These are phyloP conservation scores for Arabis alpina DNA, from an alignment of 345 rosid species.

Conservation along the genomic window DNA sequence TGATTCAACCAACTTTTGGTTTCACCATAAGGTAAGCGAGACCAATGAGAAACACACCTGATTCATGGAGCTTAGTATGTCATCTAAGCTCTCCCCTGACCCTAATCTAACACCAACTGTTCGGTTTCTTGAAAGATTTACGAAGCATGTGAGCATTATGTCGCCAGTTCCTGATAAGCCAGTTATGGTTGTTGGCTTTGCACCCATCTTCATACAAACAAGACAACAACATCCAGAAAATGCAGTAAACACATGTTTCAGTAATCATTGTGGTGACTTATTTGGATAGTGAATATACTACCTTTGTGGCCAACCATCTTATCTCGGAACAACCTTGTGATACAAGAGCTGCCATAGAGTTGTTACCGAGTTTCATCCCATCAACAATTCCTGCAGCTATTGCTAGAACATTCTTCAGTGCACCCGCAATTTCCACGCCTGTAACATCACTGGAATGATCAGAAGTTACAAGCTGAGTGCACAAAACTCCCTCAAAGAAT, in stretches of 20 bases:
- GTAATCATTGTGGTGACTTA: conserved; percentile 5
- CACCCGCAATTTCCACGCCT: conserved; percentile 97
- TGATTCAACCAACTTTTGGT: too few species aligned
- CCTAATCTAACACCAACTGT: conserved; percentile 93
- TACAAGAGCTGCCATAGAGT: conserved; percentile 98
- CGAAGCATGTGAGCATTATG: conserved; percentile 94
- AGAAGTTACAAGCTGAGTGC: conserved; percentile 72
- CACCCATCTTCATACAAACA: conserved; percentile 73
- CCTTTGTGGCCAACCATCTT: conserved; percentile 96
- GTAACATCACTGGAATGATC: conserved; percentile 93
- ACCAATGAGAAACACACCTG: conserved; percentile 59
- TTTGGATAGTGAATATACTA: conserved; percentile 29
- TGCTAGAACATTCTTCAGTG: conserved; percentile 90
- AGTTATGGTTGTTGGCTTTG: conserved; percentile 84
- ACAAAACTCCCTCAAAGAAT: conserved; percentile 31
- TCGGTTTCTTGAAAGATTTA: conserved; percentile 88
- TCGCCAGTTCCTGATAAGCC: conserved; percentile 96
- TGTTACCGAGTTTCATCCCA: conserved; percentile 92
- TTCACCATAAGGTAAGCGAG: neutral
- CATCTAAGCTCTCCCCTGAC: conserved; percentile 88
- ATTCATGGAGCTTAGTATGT: conserved; percentile 78
- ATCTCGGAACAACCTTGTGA: conserved; percentile 96
- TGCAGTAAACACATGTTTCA: conserved; percentile 1
- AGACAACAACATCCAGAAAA: conserved; percentile 6
- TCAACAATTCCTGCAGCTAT: conserved; percentile 97